Evolutionary conservation across 1,284 basidiomycete genomes (phyloP).

Genomic region (Wolfiporia cocos): DNA sequence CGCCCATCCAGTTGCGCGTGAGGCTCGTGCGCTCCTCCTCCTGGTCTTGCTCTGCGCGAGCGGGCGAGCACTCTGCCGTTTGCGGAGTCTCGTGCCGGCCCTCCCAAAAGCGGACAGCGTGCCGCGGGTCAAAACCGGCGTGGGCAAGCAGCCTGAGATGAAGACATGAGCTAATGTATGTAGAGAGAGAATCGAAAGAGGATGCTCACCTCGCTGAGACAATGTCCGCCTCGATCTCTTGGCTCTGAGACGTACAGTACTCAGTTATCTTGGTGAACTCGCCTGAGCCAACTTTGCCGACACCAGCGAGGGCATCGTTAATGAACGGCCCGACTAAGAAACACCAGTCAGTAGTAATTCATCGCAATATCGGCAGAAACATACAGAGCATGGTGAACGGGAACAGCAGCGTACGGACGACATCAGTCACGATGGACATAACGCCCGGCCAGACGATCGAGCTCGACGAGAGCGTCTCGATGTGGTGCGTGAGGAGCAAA

Average conservation of each 20-base stretch:
- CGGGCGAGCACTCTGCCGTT: constrained; percentile 34
- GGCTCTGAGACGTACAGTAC: constrained; percentile 64
- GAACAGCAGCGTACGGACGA: constrained; percentile 73
- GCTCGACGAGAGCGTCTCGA: constrained; percentile 80
- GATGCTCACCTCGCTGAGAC: constrained; percentile 73
- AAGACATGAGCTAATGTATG: not conserved
- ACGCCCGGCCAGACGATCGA: constrained; percentile 79
- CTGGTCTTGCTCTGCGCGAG: constrained; percentile 12
- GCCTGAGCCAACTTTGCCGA: constrained; percentile 69
- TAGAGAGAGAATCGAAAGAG: not conserved
- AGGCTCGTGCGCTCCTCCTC: constrained; percentile 10
- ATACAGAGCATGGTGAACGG: constrained; percentile 76
- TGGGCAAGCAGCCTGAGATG: constrained; percentile 68
- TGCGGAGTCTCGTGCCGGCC: constrained; percentile 29
- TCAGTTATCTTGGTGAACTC: constrained; percentile 69
- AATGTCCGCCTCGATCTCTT: constrained; percentile 88
- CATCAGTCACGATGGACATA: constrained; percentile 69
- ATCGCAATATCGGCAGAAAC: not conserved
- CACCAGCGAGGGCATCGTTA: constrained; percentile 81
- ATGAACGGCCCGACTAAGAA: constrained; percentile 73
- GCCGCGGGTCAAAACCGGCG: constrained; percentile 79
- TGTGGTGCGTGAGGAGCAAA: constrained; percentile 81
- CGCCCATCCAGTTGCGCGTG: constrained; percentile 29
- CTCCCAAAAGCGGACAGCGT: constrained; percentile 74
- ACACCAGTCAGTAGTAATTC: not conserved